Percentiles rank a stretch among this genome's conserved stretches.
Conservation (phyloP, 805 yeast species). For the Tetrapisispora arboricola region DNA sequence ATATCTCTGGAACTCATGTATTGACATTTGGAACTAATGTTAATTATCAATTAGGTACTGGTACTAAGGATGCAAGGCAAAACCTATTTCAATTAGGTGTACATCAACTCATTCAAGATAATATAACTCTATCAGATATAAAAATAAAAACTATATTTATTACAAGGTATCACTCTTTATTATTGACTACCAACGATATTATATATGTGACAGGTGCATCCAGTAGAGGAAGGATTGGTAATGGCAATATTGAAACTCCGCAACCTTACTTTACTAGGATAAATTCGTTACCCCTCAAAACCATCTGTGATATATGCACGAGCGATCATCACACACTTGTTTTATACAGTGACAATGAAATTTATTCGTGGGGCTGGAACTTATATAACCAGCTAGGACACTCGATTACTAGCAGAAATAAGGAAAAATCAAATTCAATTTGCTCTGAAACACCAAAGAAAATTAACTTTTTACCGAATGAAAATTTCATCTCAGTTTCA, state of each 20-base stretch:
- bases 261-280: conserved; percentile 38
- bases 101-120: conserved; percentile 18
- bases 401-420: conserved; percentile 23
- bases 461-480: conserved; percentile 14
- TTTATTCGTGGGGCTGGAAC: conserved; percentile 76
- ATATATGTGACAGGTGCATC: conserved; percentile 58
- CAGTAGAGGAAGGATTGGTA: conserved; percentile 64
- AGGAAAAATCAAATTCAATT: conserved; percentile 18
- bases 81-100: conserved; percentile 34
- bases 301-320: conserved; percentile 33
- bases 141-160: conserved; percentile 40
- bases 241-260: conserved; percentile 32
- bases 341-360: conserved; percentile 39
- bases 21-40: conserved; percentile 54
- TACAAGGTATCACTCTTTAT: conserved; percentile 57
- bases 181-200: conserved; percentile 44
- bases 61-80: conserved; percentile 46
- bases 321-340: conserved; percentile 64
- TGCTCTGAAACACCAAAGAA: conserved; percentile 20
- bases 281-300: conserved; percentile 29
- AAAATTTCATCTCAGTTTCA: conserved; percentile 35
- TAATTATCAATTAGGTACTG: conserved; percentile 56
- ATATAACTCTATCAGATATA: conserved; percentile 24
- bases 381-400: conserved; percentile 58
- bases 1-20: conserved; percentile 44